phyloP scores from a whole-genome alignment of 1,139 yeast genomes.

The Spencermartinsiella ligniputridi region DNA sequence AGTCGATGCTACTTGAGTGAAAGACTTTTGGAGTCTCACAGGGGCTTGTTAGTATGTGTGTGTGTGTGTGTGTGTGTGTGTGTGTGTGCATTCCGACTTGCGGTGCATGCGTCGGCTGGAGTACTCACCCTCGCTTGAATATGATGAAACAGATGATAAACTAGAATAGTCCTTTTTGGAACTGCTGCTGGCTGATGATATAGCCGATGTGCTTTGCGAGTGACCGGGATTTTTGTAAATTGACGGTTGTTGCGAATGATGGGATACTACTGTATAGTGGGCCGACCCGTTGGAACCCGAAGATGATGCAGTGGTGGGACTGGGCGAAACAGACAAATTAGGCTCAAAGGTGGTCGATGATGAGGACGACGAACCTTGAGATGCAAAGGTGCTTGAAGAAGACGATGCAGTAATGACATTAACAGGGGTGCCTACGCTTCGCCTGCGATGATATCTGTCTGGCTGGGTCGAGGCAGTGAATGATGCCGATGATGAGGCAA shows the following conservation, averaged over 20 bases:
- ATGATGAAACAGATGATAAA: constrained; percentile 3
- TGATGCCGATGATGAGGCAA: constrained; percentile 10
- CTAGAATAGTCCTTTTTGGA: constrained; percentile 7
- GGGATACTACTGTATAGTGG: constrained; percentile 2
- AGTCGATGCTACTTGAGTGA: no score
- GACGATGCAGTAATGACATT: neutral
- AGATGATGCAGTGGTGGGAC: constrained; percentile 4
- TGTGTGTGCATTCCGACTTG: no score
- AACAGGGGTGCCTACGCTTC: neutral
- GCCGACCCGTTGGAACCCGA: constrained; percentile 2
- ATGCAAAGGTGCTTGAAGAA: neutral
- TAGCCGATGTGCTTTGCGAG: constrained; percentile 7
- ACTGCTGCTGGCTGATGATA: constrained; percentile 3
- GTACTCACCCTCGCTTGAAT: neutral
- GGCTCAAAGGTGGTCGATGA: neutral
- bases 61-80: no score
- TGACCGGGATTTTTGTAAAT: constrained; percentile 7
- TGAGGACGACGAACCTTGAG: constrained; percentile 8
- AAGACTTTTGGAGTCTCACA: neutral
- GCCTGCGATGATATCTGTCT: constrained; percentile 30
- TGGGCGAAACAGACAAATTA: neutral
- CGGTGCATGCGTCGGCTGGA: no score
- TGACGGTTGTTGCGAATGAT: neutral
- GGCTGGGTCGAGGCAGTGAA: constrained; percentile 18
- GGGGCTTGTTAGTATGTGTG: neutral